Conservation (phyloP, 345 rosid genomes). For the sweet orange (Citrus sinensis) region DVS_A1.0 CM039166.1:23142501-23143000, state of each 20-base stretch:
- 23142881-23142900: too few relatives aligned
- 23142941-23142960: too few relatives aligned
- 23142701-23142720: not conserved
- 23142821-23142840: not conserved
- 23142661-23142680: not conserved
- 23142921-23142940: too few relatives aligned
- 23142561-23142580: not conserved
- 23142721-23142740: not conserved
- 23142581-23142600: too few relatives aligned
- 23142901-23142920: too few relatives aligned
- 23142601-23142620: too few relatives aligned
- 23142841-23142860: too few relatives aligned
- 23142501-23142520: not conserved
- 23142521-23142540: not conserved
- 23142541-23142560: not conserved
- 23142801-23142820: not conserved
- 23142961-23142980: too few relatives aligned
- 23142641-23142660: not conserved
- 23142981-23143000: too few relatives aligned
- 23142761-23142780: constrained; percentile 1
- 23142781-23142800: not conserved
- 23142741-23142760: not conserved
- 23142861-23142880: not conserved
- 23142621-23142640: not conserved
- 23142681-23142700: too few relatives aligned